Evolutionary conservation across 495 filamentous ascomycete genomes (phyloP), one percentile per base, ranked within the genome.

Genomic region (Rhypophila decipiens): DNA sequence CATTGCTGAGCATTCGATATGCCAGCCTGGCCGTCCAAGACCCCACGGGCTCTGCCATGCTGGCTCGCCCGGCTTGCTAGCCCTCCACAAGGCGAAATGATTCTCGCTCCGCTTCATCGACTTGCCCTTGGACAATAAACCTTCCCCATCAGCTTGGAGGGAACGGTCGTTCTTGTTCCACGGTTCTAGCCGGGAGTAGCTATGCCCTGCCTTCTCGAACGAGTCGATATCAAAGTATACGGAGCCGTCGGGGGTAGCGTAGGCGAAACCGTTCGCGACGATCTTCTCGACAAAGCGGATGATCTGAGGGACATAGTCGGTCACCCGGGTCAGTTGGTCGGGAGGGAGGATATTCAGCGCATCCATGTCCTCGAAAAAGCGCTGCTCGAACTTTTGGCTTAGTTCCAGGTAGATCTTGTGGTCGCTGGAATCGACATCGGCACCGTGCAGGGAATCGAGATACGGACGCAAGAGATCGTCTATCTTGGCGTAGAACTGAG

Each of bases 1-100:
- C 87, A 90, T 89, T 2, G 78, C 85, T n/a, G 82, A 87, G 70
- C 86, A 90, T 66, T 90, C 86, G 52, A 90, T 89, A 65, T 90
- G 86, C 87, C 84, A 89, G 8, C 86, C 86, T 5, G 86, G 86
- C 18, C 86, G 71, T 20, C 87, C 87, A 29, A 69, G 69, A 24
- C 85, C 85, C 86, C 86, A 90, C 0, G 75, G 73, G 53, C 77
- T 84, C 19, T 73, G 58, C 87, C 87, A 90, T 39, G 74, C 78
- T 5, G 86, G 86, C 68, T 90, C 86, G 22, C 87, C 86, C 5
- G 81, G 80, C 64, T 87, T 89, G 3, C 78, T 83, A 3, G 80
- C 69, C 65, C 90, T 90, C 87, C 86, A 89, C 13, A 90, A 68
- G 4, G 84, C 87, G 60, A 90, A 90, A 54, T 90, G 83, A 52